These are phyloP conservation scores for Cicer yamashitae DNA, from an alignment of 306 rosid species.

Conservation along the genomic window DNA sequence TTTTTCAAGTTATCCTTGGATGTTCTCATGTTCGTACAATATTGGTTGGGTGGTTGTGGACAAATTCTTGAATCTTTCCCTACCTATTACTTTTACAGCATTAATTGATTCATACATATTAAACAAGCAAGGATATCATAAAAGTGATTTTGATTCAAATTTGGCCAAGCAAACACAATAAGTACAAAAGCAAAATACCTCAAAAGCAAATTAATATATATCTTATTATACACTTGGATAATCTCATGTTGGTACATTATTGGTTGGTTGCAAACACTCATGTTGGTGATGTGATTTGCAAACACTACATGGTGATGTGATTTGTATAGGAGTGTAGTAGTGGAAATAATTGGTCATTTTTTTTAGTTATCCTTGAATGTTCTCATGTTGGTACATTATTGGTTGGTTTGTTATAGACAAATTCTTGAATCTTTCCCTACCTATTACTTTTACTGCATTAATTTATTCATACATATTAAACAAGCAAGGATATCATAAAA, in stretches of 20 bases:
- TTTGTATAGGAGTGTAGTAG: slow-evolving; percentile 14
- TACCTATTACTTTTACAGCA: slow-evolving; percentile 4
- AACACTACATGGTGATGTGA: no score
- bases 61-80: slow-evolving; percentile 41
- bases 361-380: slow-evolving; percentile 41
- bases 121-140: slow-evolving; percentile 48
- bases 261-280: no score
- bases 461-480: slow-evolving; percentile 41
- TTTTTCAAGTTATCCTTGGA: slow-evolving; percentile 38
- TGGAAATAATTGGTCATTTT: slow-evolving; percentile 40
- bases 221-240: not conserved
- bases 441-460: slow-evolving; percentile 11
- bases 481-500: slow-evolving; percentile 41
- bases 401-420: slow-evolving; percentile 37
- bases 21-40: slow-evolving; percentile 38
- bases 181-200: slow-evolving; percentile 36
- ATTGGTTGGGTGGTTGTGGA: slow-evolving; percentile 29
- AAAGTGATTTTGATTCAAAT: slow-evolving; percentile 48
- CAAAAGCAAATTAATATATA: slow-evolving; percentile 39
- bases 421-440: slow-evolving; percentile 37
- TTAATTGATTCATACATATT: slow-evolving; percentile 34
- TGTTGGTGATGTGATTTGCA: no score
- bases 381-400: slow-evolving; percentile 33
- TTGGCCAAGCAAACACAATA: slow-evolving; percentile 47
- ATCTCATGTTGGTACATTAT: no score